phyloP scores from a whole-genome alignment of 2,329 filamentous ascomycete genomes.

The Colletotrichum sojae region DNA sequence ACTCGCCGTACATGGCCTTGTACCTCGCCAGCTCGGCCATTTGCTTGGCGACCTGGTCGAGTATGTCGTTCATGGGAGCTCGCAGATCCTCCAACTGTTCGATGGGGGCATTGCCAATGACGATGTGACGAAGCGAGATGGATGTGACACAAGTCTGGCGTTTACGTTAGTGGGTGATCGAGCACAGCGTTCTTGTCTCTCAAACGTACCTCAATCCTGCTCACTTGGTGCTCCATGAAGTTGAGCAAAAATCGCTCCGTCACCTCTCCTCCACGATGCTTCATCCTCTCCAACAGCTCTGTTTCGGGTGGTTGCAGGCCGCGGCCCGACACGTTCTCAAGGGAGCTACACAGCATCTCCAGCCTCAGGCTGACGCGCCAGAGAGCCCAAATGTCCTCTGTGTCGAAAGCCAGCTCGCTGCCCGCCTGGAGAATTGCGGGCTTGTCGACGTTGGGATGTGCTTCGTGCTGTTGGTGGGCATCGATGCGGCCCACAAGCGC shows the following conservation, averaged over 20 bases:
- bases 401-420: conserved; percentile 81
- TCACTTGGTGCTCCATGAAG: conserved; percentile 95
- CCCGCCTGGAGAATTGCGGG: conserved; percentile 74
- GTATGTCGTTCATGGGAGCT: conserved; percentile 81
- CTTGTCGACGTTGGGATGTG: conserved; percentile 60
- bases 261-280: conserved; percentile 81
- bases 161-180: conserved; percentile 43
- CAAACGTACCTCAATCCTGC: conserved; percentile 87
- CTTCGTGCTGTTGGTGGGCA: conserved; percentile 71
- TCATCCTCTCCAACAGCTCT: conserved; percentile 80
- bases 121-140: conserved; percentile 83
- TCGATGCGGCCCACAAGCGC: conserved; percentile 85
- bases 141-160: conserved; percentile 84
- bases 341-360: conserved; percentile 90
- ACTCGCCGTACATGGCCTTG: conserved; percentile 65
- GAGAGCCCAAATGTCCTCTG: conserved; percentile 87
- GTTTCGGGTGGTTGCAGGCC: conserved; percentile 85
- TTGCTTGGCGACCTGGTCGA: conserved; percentile 73
- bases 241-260: conserved; percentile 90
- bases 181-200: too few species aligned
- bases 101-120: conserved; percentile 76
- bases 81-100: conserved; percentile 79
- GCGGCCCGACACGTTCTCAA: conserved; percentile 78
- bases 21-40: conserved; percentile 75
- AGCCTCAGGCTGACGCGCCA: conserved; percentile 91